Base-by-base conservation (phyloP, 495 filamentous ascomycete species). In the Penicillium egyptiacum region DNA sequence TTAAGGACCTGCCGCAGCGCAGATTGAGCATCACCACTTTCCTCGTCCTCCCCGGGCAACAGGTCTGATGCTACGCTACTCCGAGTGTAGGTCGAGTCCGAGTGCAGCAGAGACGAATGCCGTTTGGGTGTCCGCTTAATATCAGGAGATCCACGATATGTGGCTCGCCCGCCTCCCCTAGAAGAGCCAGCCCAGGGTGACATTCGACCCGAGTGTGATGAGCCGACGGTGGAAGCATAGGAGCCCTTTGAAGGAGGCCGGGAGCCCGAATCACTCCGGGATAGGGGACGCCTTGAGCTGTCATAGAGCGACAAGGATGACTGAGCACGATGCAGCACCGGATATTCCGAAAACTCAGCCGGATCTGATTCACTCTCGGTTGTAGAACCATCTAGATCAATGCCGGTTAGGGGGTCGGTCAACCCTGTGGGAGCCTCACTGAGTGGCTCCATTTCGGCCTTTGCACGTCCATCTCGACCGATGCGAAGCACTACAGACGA, bases 1-100 rank as follows among this genome's bases (percentile, higher is more conserved):
- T 88, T 85, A 17, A 89, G 74, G 17, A 95, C 79, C 69, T 89
- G 90, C 28, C 86, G 86, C 30, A 95, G 73, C 54, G 89, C 89
- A 63, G 82, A 68, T 65, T 83, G 67, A 56, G 82, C 75, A 69
- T 79, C 80, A 59, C 84, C 79, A 60, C 75, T 72, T 55, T 79
- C 70, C 53, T 85, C 72, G 5, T 80, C 76, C 22, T 70, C 65
- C 22, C 77, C 76, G 37, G 83, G 71, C 10, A 86, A 70, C 22
- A 83, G 85, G 58, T 83, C 82, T 3, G 80, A 79, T 30, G 86
- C 83, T 5, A 68, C 61, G 31, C 74, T 71, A 19, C 69, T 65
- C 26, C 71, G 68, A 12, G 67, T 66, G 48, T 70, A 72, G 7
- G 69, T 69, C 5, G 74, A 65, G 44, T 73, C 74, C 2, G 75